phyloP scores from a whole-genome alignment of 2,329 filamentous ascomycete genomes.

The Fusarium sp. region DNA sequence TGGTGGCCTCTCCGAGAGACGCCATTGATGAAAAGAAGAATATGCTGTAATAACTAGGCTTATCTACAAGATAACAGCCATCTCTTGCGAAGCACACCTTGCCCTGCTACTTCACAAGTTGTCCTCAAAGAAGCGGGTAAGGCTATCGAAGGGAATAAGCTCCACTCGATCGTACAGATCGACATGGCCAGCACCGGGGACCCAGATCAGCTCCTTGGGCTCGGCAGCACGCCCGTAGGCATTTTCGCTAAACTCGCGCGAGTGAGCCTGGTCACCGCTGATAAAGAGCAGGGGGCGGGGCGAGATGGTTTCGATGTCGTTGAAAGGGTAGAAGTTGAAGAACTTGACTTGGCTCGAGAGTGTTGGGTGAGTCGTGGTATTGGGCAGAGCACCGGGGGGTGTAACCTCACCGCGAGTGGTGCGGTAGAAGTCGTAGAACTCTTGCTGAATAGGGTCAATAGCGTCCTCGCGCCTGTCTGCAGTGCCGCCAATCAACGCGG shows the following conservation, averaged over 20 bases:
- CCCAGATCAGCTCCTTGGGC: conserved; percentile 52
- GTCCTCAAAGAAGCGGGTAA: background rate
- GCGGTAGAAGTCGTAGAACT: conserved; percentile 26
- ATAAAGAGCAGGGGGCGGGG: conserved; percentile 46
- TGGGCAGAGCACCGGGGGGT: conserved; percentile 7
- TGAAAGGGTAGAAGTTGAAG: conserved; percentile 48
- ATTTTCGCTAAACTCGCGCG: conserved; percentile 45
- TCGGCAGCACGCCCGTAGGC: conserved; percentile 45
- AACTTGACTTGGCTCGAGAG: conserved; percentile 45
- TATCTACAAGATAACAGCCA: background rate
- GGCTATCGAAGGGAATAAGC: conserved; percentile 49
- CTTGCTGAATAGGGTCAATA: background rate
- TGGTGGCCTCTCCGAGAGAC: background rate
- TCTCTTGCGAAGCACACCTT: background rate
- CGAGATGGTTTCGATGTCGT: conserved; percentile 46
- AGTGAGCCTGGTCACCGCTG: conserved; percentile 43
- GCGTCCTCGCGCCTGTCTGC: background rate
- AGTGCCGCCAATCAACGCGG: background rate
- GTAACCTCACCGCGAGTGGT: conserved; percentile 15
- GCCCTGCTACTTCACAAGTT: background rate
- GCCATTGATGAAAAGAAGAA: background rate
- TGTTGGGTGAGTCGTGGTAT: conserved; percentile 48
- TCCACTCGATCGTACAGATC: conserved; percentile 53
- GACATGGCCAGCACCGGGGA: conserved; percentile 49
- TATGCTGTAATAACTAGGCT: background rate